Percentiles rank a stretch among this genome's conserved stretches.
These are phyloP conservation scores for Ochetophila trinervis DNA, from an alignment of 306 rosid genomes.

Conservation along the genomic window DNA sequence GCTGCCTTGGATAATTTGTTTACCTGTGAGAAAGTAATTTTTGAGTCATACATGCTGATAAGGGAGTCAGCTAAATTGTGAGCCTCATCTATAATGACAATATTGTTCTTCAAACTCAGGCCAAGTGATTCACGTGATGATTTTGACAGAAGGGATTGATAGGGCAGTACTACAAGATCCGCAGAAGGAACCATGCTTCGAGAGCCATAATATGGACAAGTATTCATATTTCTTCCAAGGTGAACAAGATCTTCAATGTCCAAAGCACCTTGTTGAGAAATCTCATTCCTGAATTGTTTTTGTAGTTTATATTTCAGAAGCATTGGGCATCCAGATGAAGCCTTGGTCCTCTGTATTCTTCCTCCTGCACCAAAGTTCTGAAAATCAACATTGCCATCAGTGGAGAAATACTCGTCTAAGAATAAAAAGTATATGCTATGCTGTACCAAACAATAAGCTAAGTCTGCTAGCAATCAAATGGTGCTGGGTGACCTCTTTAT, in stretches of 20 bases:
- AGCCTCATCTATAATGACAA: slow-evolving; percentile 87
- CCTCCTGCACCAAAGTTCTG: slow-evolving; percentile 63
- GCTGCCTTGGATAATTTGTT: slow-evolving; percentile 7
- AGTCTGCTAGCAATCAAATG: too few species aligned
- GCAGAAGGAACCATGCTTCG: slow-evolving; percentile 71
- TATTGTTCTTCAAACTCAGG: slow-evolving; percentile 67
- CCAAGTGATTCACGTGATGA: slow-evolving; percentile 97
- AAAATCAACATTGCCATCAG: slow-evolving; percentile 32
- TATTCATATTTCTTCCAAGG: slow-evolving; percentile 72
- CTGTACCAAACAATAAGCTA: background rate
- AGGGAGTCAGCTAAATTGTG: slow-evolving; percentile 96
- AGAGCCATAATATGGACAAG: slow-evolving; percentile 95
- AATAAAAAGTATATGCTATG: background rate
- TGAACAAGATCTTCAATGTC: slow-evolving; percentile 93
- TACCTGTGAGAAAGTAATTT: slow-evolving; percentile 72
- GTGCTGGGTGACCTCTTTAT: too few species aligned
- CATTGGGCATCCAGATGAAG: slow-evolving; percentile 87
- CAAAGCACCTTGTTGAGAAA: slow-evolving; percentile 71
- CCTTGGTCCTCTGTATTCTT: slow-evolving; percentile 59
- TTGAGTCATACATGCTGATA: slow-evolving; percentile 81
- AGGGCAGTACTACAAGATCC: slow-evolving; percentile 93
- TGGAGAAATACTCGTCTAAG: slow-evolving; percentile 8
- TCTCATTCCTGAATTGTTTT: slow-evolving; percentile 58
- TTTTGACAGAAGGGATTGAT: slow-evolving; percentile 90
- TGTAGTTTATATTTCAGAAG: slow-evolving; percentile 67